A percentile compares a stretch with the other conserved stretches of the same genome.
Evolutionary conservation across 768 basidiomycete genomes (phyloP).

Genomic region (Ephemerocybe angulata): DNA sequence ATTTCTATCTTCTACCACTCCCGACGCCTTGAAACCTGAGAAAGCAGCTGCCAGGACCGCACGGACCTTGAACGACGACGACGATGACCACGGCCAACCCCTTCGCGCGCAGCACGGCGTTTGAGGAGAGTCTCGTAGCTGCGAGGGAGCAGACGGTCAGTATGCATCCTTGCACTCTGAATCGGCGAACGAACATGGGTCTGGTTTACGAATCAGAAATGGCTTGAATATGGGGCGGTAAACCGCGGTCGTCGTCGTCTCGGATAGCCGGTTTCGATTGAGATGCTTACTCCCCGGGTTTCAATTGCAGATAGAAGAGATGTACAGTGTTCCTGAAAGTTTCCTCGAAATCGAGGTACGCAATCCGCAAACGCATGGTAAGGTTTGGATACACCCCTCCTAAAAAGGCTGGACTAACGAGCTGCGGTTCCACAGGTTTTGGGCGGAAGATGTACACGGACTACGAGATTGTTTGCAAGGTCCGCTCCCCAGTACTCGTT

Average conservation of each 20-base stretch:
- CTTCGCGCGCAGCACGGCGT: constrained; percentile 57
- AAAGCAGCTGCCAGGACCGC: not conserved
- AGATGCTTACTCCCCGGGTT: not conserved
- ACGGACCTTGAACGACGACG: not conserved
- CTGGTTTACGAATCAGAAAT: no score
- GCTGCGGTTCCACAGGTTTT: constrained; percentile 73
- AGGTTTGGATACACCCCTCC: no score
- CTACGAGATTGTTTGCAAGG: constrained; percentile 98
- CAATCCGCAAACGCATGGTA: constrained; percentile 96
- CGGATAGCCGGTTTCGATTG: no score
- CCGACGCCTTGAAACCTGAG: not conserved
- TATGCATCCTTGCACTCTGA: constrained; percentile 1
- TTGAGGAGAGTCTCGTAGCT: constrained; percentile 49
- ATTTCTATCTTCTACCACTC: not conserved
- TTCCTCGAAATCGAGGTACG: constrained; percentile 97
- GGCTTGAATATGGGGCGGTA: no score
- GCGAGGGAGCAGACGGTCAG: constrained; percentile 60
- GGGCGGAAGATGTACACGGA: constrained; percentile 99
- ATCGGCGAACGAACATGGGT: no score
- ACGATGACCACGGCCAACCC: constrained; percentile 26
- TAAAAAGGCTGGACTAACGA: no score
- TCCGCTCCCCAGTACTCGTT: constrained; percentile 27
- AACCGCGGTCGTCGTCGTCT: no score
- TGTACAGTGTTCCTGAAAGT: constrained; percentile 96
- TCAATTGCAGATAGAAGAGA: constrained; percentile 80